phyloP scores from a whole-genome alignment of 2,329 filamentous ascomycete genomes.

The Coleophoma eucalyptorum region DNA sequence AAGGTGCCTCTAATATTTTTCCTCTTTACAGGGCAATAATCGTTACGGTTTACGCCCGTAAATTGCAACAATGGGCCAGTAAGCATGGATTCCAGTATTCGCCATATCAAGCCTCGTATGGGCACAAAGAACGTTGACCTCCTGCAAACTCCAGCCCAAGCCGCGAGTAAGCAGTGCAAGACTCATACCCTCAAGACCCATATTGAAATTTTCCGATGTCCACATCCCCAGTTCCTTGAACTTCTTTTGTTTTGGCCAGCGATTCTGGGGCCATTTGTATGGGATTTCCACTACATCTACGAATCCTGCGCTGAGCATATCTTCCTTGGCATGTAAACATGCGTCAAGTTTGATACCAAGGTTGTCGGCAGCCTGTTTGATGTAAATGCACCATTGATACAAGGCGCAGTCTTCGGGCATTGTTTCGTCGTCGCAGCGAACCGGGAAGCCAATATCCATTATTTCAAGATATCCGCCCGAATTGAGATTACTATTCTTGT shows the following conservation, averaged over 20 bases:
- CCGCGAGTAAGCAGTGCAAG: constrained; percentile 6
- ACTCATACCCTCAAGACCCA: constrained; percentile 4
- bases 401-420: neutral
- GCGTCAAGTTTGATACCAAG: constrained; percentile 24
- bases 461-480: constrained; percentile 26
- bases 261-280: constrained; percentile 43
- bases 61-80: neutral
- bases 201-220: constrained; percentile 3
- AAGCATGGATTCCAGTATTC: constrained; percentile 1
- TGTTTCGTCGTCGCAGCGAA: constrained; percentile 28
- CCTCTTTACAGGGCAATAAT: too few relatives aligned
- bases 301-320: constrained; percentile 7
- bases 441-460: constrained; percentile 16
- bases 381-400: constrained; percentile 6
- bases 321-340: constrained; percentile 10
- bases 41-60: neutral
- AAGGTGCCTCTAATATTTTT: too few relatives aligned
- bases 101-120: constrained; percentile 3
- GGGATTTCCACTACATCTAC: constrained; percentile 30
- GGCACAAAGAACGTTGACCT: constrained; percentile 3
- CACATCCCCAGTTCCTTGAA: constrained; percentile 4
- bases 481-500: constrained; percentile 9
- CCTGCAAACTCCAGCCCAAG: constrained; percentile 4
- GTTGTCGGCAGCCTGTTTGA: constrained; percentile 25
- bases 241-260: constrained; percentile 45